Base-by-base conservation (phyloP, 1,284 basidiomycete species). In the Melampsora larici-populina region DNA sequence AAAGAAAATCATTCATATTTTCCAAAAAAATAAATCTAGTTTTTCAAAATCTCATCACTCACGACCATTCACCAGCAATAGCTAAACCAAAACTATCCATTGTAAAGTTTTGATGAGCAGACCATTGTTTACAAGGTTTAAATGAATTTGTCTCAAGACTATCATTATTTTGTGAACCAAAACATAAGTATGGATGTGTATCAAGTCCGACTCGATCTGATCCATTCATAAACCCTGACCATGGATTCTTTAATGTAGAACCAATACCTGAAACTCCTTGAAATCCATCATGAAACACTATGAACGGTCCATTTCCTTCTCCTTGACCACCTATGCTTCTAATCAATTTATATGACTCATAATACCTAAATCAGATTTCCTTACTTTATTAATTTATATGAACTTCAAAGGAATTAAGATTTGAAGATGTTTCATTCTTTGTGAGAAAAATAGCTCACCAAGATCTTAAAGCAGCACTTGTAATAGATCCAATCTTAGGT, bases 231-330 rank as follows among this genome's bases (percentile, higher is more conserved):
- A 78, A 70, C 0, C 75, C 75, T 26, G 67, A 48, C 75, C 75
- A 78, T 63, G 24, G 58, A 29, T 51, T 70, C 67, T 70, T 78
- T 2, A 46, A n/a, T 0, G 72, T 33, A 40, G 48, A 46, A 21
- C 71, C 71, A 18, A 48, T 49, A 15, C 74, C 66, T 58, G 55
- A 58, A 3, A 69, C n/a, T 31, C 87, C 86, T 63, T 88, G 80
- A 86, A 96, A 95, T 33, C 89, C 93, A 81, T 97, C 93, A 79
- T 82, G 93, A 79, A 91, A 87, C 17, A 90, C 89, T 36, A 97
- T 86, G 81, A 88, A 89, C 6, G 93, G 90, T 0, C 94, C 94
- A 1, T 93, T 91, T 75, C 91, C 92, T 79, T 86, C 85, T 13
- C 94, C 93, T 17, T 85, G 85, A n/a, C 94, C 94, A 49, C 90